Evolutionary conservation across 2,329 filamentous ascomycete genomes (phyloP).

Genomic region (Colletotrichum tropicicola): DNA sequence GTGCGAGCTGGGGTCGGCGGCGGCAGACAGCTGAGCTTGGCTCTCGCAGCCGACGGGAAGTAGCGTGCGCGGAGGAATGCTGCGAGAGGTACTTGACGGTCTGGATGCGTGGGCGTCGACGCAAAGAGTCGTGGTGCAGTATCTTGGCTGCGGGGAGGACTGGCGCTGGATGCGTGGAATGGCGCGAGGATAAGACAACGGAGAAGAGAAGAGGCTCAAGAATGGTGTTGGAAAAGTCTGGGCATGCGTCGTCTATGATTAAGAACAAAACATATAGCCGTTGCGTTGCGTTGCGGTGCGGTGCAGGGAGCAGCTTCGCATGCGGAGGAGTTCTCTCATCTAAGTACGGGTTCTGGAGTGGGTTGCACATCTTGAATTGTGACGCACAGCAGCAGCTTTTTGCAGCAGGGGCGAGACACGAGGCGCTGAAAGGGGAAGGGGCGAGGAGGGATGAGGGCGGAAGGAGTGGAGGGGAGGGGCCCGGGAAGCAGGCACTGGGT

Average conservation of each 20-base stretch:
- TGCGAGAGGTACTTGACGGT: background rate
- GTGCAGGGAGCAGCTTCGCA: too few relatives aligned
- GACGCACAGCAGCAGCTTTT: constrained; percentile 9
- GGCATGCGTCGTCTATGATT: constrained; percentile 16
- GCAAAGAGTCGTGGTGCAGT: background rate
- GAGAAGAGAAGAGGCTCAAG: constrained; percentile 6
- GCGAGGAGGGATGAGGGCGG: background rate
- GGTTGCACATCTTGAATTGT: constrained; percentile 18
- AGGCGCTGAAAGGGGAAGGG: background rate
- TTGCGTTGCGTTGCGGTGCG: too few relatives aligned
- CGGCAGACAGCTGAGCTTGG: constrained; percentile 6
- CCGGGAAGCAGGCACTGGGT: constrained; percentile 13
- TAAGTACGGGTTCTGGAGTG: too few relatives aligned
- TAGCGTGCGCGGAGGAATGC: background rate
- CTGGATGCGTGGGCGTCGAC: background rate
- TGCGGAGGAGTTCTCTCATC: constrained; percentile 11
- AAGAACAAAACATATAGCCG: too few relatives aligned
- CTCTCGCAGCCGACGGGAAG: background rate
- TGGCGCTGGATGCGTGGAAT: background rate
- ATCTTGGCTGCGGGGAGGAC: constrained; percentile 12
- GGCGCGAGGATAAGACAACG: constrained; percentile 16
- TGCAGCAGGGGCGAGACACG: background rate
- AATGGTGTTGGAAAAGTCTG: constrained; percentile 19
- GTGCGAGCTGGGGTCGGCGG: background rate
- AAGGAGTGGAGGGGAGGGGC: constrained; percentile 4